phyloP scores from a whole-genome alignment of 1,284 basidiomycete species.

The Porodaedalea pini region DNA sequence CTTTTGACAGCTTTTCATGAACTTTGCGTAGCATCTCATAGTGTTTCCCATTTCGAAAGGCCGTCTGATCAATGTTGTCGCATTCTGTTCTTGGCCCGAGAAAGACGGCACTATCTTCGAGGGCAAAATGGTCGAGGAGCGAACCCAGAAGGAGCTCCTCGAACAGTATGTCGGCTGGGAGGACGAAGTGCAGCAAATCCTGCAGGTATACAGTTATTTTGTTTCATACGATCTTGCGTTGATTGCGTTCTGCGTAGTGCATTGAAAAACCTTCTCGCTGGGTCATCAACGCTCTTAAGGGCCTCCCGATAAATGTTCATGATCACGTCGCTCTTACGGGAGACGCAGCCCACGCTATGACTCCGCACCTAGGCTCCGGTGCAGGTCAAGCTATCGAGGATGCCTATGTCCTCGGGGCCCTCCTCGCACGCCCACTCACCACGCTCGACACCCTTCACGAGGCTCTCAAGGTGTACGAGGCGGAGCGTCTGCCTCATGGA shows the following conservation, averaged over 20 bases:
- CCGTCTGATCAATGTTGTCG: too few relatives aligned
- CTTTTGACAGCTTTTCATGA: too few relatives aligned
- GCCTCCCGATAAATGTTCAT: slow-evolving; percentile 5
- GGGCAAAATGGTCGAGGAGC: slow-evolving; percentile 20
- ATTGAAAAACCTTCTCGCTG: slow-evolving; percentile 21
- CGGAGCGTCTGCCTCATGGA: too few relatives aligned
- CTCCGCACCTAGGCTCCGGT: slow-evolving; percentile 22
- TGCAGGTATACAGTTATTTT: slow-evolving; percentile 7
- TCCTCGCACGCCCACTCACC: slow-evolving; percentile 32
- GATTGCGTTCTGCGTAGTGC: slow-evolving; percentile 4
- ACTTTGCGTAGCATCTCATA: too few relatives aligned
- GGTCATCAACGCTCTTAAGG: slow-evolving; percentile 18
- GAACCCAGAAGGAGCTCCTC: slow-evolving; percentile 1
- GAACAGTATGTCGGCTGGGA: slow-evolving; percentile 15
- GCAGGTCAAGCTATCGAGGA: slow-evolving; percentile 27
- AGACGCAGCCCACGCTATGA: too few relatives aligned
- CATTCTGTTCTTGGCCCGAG: too few relatives aligned
- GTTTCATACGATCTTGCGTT: background rate
- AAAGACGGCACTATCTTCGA: too few relatives aligned
- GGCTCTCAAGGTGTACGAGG: too few relatives aligned
- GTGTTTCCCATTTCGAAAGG: too few relatives aligned
- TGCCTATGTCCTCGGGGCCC: slow-evolving; percentile 33
- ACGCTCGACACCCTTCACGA: slow-evolving; percentile 24
- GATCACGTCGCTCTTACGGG: slow-evolving; percentile 20
- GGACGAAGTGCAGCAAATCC: too few relatives aligned